Evolutionary conservation across 2,329 filamentous ascomycete species (phyloP), one percentile per base, ranked within the genome.

Genomic region (Fusarium udum): DNA sequence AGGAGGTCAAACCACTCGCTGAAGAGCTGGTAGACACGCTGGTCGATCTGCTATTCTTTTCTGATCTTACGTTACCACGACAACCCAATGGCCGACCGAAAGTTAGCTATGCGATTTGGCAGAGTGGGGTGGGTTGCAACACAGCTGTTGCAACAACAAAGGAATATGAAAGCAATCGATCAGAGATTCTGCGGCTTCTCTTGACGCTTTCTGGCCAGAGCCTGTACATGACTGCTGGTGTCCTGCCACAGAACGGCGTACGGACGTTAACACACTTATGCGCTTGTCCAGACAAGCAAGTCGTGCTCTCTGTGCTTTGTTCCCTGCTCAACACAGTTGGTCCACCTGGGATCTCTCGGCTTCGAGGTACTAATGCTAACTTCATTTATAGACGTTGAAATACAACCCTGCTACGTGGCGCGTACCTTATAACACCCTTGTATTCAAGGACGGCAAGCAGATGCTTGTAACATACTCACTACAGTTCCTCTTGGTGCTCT

Each of bases 81-180:
- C 89, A 93, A 46, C 87, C 90, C 20, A 87, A 91, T 64, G 90
- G 90, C 61, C 94, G 92, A 79, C 88, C 89, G 71, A 97, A 96
- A 81, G 93, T 98, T 63, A 93, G 92, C 13, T 97, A 96, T 83
- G 92, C 94, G 61, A 98, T 99, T 80, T 99, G 96, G 96, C 95
- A 98, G 84, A 98, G 94, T 79, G 96, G 96, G 53, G 95, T 99
- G 36, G 96, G 96, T 20, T 98, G 95, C 85, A 97, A 97, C 81
- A 93, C 93, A 22, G 90, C 95, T 10, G 91, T 97, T 76, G 92
- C 92, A 15, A 95, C 95, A 7, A 98, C 92, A 59, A 97, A 94
- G 81, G 95, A 98, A 78, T 92, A 94, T 66, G 96, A 99, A 84
- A 97, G 89, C 84, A 98, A 98, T 82, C 90, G 96, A 67, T 95